Evolutionary conservation across 371 early-diverging fungal species (phyloP), one percentile per base, ranked within the genome.

Genomic region (Mucor circinelloides): DNA sequence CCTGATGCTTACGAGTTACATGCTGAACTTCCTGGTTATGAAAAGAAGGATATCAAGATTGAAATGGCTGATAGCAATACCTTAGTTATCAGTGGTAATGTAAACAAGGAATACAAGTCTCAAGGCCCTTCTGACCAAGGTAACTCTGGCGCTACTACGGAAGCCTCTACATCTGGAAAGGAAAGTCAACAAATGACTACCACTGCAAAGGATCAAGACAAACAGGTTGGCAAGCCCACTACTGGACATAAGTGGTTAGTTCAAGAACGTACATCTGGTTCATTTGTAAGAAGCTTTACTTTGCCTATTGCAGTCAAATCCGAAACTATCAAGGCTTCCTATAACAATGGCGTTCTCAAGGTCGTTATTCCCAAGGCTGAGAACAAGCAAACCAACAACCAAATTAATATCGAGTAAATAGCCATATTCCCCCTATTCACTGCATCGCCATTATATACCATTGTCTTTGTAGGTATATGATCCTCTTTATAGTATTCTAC

Each of bases 11-110:
- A 75, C 63, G 72, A 74, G 42, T 44, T 80, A 3, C 70, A 71
- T 19, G 73, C 80, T 21, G 80, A 80, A 42, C 34, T 80, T 9
- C 80, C 80, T 55, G 80, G 80, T 9, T 52, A 68, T 36, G 67
- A 69, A 8, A 80, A 80, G 67, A 64, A 78, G 19, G 66, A 75
- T 44, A 66, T 80, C 34, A 66, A 76, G 19, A 74, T 80, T 40
- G 71, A 80, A 57, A 15, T 78, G 12, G 32, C 74, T 4, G 34
- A 34, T 34, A 73, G 75, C 54, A 61, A 57, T n/a, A 75, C 78
- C 6, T 42, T 80, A 27, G 31, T 75, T 6, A 46, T 80, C 6
- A 67, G 67, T 8, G 80, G 78, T 27, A 62, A 69, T 23, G 28
- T 70, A 3, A 40, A 69, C 2, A 46, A 66, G 25, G 42, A 56